Percentiles rank a stretch among this genome's conserved stretches.
phyloP scores from a whole-genome alignment of 352 stramenopile species.

The Peronospora belbahrii region DNA sequence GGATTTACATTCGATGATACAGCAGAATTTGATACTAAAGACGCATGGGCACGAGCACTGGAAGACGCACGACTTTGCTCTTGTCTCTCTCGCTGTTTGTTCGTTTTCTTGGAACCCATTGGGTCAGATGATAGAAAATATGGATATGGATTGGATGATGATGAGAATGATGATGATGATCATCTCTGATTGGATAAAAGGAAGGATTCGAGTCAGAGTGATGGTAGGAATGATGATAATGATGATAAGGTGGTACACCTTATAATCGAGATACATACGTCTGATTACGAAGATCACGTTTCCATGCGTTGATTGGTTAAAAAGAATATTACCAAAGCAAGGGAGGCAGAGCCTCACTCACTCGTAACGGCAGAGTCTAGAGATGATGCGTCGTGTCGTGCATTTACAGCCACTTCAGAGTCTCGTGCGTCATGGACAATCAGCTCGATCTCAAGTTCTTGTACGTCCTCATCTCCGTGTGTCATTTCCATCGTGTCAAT shows the following conservation, averaged over 20 bases:
- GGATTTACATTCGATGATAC: background rate
- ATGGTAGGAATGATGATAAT: too few species aligned
- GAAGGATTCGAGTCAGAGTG: too few species aligned
- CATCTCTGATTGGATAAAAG: too few species aligned
- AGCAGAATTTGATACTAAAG: conserved; percentile 32
- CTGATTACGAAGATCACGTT: too few species aligned
- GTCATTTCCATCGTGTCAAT: conserved; percentile 8
- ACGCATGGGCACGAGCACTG: conserved; percentile 63
- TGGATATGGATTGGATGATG: conserved; percentile 1
- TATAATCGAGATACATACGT: too few species aligned
- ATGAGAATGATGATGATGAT: conserved; percentile 25
- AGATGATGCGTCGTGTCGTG: conserved; percentile 43
- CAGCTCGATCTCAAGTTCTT: background rate
- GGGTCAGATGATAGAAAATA: too few species aligned
- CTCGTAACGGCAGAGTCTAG: too few species aligned
- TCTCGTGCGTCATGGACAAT: conserved; percentile 19
- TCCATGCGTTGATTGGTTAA: too few species aligned
- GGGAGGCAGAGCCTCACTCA: background rate
- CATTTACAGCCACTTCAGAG: conserved; percentile 36
- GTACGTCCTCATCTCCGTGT: background rate
- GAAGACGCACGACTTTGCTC: conserved; percentile 78
- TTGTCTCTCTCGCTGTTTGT: conserved; percentile 84
- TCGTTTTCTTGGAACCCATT: conserved; percentile 69
- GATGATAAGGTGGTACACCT: conserved; percentile 4
- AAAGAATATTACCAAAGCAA: too few species aligned